These are phyloP conservation scores for Amanita fuliginea DNA, from an alignment of 768 basidiomycete genomes.

Conservation along the genomic window DNA sequence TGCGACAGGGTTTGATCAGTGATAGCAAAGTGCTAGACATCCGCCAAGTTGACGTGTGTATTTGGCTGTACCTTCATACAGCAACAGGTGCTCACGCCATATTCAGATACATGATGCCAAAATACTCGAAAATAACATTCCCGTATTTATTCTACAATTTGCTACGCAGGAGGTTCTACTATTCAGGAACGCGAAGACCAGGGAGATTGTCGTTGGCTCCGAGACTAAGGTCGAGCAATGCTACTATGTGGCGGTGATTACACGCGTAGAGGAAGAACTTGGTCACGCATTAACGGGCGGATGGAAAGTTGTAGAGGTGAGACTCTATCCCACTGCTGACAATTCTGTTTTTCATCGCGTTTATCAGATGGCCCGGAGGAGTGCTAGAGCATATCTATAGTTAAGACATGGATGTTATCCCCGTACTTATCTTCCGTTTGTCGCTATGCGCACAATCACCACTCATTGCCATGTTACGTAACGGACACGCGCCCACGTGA, in stretches of 20 bases:
- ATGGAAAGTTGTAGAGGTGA: constrained; percentile 95
- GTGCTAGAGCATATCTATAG: constrained; percentile 35
- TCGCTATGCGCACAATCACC: constrained; percentile 15
- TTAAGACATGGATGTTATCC: neutral
- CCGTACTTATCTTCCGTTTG: constrained; percentile 13
- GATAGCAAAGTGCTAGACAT: constrained; percentile 96
- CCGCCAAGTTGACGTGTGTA: constrained; percentile 86
- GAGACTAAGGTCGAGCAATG: constrained; percentile 91
- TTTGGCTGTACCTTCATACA: neutral
- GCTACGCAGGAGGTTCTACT: constrained; percentile 88
- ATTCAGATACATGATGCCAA: constrained; percentile 72
- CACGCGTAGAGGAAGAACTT: constrained; percentile 78
- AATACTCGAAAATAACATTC: constrained; percentile 81
- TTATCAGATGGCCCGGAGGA: constrained; percentile 30
- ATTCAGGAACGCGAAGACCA: constrained; percentile 83
- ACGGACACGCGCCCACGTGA: constrained; percentile 12
- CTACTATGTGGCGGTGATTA: constrained; percentile 85
- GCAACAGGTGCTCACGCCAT: neutral
- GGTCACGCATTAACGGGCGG: constrained; percentile 92
- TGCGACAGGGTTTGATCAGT: constrained; percentile 81
- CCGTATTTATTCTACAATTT: constrained; percentile 87
- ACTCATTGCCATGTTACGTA: constrained; percentile 10
- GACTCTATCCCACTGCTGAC: constrained; percentile 12
- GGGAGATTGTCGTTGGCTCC: constrained; percentile 79
- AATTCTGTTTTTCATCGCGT: constrained; percentile 4